phyloP scores from a whole-genome alignment of 2,329 filamentous ascomycete species.

The Fusarium anguioides region DNA sequence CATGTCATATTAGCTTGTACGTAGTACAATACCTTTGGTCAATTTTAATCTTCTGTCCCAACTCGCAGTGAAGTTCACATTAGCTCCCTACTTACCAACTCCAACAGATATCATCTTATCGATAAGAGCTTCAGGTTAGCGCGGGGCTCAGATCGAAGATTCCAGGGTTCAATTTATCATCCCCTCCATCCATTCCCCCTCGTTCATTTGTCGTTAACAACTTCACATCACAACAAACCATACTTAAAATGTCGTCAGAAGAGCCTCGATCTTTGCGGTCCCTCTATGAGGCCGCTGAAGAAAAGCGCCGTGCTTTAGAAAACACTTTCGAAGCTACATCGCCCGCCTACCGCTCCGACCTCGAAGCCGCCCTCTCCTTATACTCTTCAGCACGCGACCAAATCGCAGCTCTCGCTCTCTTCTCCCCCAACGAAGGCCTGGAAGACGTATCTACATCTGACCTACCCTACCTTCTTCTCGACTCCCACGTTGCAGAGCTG shows the following conservation, averaged over 20 bases:
- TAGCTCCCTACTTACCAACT: too few relatives aligned
- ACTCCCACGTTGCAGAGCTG: conserved; percentile 84
- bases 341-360: conserved; percentile 72
- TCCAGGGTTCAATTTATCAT: conserved; percentile 37
- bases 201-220: neutral
- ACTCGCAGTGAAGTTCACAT: neutral
- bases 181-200: conserved; percentile 3
- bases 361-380: conserved; percentile 73
- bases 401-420: conserved; percentile 78
- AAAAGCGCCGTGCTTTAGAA: conserved; percentile 68
- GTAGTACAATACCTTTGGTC: neutral
- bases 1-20: neutral
- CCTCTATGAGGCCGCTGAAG: conserved; percentile 62
- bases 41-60: neutral
- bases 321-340: conserved; percentile 72
- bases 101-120: conserved; percentile 24
- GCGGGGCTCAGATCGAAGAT: conserved; percentile 33
- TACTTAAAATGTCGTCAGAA: conserved; percentile 49
- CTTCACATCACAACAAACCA: neutral
- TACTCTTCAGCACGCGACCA: conserved; percentile 80
- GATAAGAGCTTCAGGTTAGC: conserved; percentile 37
- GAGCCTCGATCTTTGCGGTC: conserved; percentile 63
- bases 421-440: conserved; percentile 88
- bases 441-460: conserved; percentile 90
- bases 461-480: conserved; percentile 84